These are phyloP conservation scores for Nicotiana paniculata DNA, from an alignment of 257 asterid genomes.

Conservation along the genomic window DNA sequence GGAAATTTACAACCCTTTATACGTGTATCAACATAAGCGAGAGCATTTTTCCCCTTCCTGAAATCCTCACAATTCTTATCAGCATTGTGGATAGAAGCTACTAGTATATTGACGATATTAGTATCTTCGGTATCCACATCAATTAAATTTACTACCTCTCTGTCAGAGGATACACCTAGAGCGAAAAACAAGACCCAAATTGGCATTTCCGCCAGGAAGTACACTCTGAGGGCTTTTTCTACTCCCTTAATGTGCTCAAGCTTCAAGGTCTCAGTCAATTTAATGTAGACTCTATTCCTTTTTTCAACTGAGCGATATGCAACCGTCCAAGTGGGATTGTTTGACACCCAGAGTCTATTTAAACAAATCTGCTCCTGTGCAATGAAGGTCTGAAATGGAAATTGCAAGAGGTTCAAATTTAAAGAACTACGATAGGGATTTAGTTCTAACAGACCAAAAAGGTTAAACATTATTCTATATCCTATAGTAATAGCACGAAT, in stretches of 20 bases:
- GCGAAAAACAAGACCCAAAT: conserved; percentile 85
- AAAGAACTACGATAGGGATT: neutral
- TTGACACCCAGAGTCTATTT: conserved; percentile 67
- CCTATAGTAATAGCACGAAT: neutral
- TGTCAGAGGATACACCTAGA: conserved; percentile 67
- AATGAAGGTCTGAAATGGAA: conserved; percentile 62
- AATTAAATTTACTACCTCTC: conserved; percentile 56
- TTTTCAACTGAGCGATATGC: conserved; percentile 53
- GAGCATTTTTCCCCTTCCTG: conserved; percentile 47
- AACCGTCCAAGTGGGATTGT: conserved; percentile 55
- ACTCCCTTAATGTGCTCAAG: conserved; percentile 50
- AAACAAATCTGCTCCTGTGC: conserved; percentile 93
- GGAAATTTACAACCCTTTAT: conserved; percentile 55
- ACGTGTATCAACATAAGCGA: conserved; percentile 34
- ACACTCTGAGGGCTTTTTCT: conserved; percentile 54
- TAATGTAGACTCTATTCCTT: conserved; percentile 54
- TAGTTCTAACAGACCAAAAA: neutral
- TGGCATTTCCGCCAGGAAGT: conserved; percentile 64
- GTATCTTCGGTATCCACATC: conserved; percentile 46
- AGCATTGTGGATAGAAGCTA: conserved; percentile 70
- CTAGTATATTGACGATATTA: conserved; percentile 43
- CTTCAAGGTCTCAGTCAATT: conserved; percentile 47
- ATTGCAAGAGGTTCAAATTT: neutral
- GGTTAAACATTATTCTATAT: neutral
- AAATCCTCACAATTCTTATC: conserved; percentile 59